Evolutionary conservation across 345 rosid species (phyloP), one percentile per base, ranked within the genome.

Genomic region (Excoecaria agallocha): DNA sequence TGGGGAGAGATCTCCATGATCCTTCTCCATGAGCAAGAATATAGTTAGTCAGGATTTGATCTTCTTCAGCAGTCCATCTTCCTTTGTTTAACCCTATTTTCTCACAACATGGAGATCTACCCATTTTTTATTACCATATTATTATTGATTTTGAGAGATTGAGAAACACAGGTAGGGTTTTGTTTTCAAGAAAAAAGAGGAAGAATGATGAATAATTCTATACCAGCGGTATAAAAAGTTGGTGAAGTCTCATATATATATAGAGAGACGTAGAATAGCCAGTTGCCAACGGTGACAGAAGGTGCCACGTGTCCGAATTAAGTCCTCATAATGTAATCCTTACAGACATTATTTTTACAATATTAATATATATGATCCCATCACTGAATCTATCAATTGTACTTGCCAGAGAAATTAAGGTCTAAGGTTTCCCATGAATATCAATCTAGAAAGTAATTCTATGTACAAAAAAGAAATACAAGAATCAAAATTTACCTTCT

Each of bases 41-140:
- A 79, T 90, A 92, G 10, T 72, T 83, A 55, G 88, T 80, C 72
- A 91, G 78, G 30, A 85, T 77, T 77, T 84, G 82, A 79, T 94
- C 98, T 86, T 94, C 98, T 74, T 90, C 94, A 0, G 87, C 79
- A 0, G 94, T 90, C 97, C 97, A 94, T 81, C 96, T 86, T 16
- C 97, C 98, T 77, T 71, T 89, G 87, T 85, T 94, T 76, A 94
- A 74, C 62, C 97, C 97, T 4, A 88, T 85, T 69, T 94, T 91
- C 83, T 89, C 94, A 79, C 98, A 94, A 67, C 97, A 94, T 2
- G 97, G 94, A 16, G 96, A 83, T 59, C 98, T 90, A 71, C 96
- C 98, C 97, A 91, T 94, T 8, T 51, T 69, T 61, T 22, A 30
- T 30, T 30, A 30, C 30, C 30, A 30, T 30, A 30, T 30, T 30